These are phyloP conservation scores for Fraxinus angustifolia DNA, from an alignment of 305 asterid species.

Conservation along the genomic window DNA sequence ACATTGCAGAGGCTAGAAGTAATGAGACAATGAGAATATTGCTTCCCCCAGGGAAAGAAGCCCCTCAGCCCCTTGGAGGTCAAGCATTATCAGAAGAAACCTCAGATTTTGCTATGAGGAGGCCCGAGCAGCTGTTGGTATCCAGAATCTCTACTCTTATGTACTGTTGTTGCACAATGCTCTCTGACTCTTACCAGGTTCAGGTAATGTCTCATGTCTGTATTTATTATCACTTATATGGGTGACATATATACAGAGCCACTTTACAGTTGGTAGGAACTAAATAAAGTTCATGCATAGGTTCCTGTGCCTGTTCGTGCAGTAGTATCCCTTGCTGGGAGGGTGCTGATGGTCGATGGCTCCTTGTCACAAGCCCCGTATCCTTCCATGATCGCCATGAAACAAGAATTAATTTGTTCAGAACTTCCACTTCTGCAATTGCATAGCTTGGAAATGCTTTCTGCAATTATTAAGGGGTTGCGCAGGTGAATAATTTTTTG, in stretches of 20 bases:
- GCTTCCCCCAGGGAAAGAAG: slow-evolving; percentile 65
- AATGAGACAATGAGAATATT: slow-evolving; percentile 51
- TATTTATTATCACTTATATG: slow-evolving; percentile 8
- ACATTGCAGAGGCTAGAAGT: slow-evolving; percentile 48
- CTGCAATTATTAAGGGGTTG: slow-evolving; percentile 55
- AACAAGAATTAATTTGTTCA: slow-evolving; percentile 63
- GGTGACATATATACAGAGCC: slow-evolving; percentile 14
- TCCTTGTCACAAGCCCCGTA: slow-evolving; percentile 41
- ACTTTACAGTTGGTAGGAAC: slow-evolving; percentile 4
- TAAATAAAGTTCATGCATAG: slow-evolving; percentile 34
- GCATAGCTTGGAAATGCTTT: slow-evolving; percentile 64
- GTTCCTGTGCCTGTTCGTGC: slow-evolving; percentile 65
- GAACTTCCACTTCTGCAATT: slow-evolving; percentile 70
- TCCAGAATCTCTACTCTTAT: slow-evolving; percentile 64
- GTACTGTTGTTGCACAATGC: slow-evolving; percentile 70
- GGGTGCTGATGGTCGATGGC: slow-evolving; percentile 80
- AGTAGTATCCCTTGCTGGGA: slow-evolving; percentile 52
- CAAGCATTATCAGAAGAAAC: slow-evolving; percentile 31
- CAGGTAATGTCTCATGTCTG: slow-evolving; percentile 45
- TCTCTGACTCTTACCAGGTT: slow-evolving; percentile 60
- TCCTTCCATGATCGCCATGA: slow-evolving; percentile 49
- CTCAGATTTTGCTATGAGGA: slow-evolving; percentile 43
- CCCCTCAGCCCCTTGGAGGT: slow-evolving; percentile 74
- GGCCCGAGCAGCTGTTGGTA: slow-evolving; percentile 67
- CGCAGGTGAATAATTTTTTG: slow-evolving; percentile 44